phyloP scores from a whole-genome alignment of 768 basidiomycete species.

The Suillus brevipes region DNA sequence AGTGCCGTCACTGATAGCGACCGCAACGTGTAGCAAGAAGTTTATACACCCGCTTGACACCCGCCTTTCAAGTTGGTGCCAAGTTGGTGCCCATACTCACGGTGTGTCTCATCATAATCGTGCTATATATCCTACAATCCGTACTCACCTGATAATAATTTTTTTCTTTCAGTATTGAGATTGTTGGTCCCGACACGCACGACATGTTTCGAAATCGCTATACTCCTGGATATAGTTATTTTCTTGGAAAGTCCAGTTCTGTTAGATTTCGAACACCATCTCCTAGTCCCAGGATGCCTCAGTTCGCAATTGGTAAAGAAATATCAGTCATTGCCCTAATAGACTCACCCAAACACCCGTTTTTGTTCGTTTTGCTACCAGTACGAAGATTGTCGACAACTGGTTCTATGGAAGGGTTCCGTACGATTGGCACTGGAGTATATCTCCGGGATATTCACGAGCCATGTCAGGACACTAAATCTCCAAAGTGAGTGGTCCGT shows the following conservation, averaged over 20 bases:
- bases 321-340: background rate
- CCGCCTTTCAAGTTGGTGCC: no score
- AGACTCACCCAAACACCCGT: background rate
- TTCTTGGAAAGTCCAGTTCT: background rate
- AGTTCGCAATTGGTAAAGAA: background rate
- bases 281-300: background rate
- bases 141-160: background rate
- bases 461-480: background rate
- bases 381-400: background rate
- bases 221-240: background rate
- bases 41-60: no score
- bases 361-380: background rate
- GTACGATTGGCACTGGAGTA: background rate
- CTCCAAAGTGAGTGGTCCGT: conserved; percentile 23
- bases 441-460: background rate
- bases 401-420: background rate
- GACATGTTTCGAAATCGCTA: background rate
- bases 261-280: background rate
- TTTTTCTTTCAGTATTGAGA: background rate
- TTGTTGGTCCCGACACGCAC: background rate
- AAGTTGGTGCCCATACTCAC: background rate
- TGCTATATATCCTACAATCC: background rate
- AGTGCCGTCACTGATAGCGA: no score
- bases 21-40: no score
- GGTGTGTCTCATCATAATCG: background rate